These are phyloP conservation scores for Hyphodiscus hymeniophilus DNA, from an alignment of 495 filamentous ascomycete genomes.

Conservation along the genomic window DNA sequence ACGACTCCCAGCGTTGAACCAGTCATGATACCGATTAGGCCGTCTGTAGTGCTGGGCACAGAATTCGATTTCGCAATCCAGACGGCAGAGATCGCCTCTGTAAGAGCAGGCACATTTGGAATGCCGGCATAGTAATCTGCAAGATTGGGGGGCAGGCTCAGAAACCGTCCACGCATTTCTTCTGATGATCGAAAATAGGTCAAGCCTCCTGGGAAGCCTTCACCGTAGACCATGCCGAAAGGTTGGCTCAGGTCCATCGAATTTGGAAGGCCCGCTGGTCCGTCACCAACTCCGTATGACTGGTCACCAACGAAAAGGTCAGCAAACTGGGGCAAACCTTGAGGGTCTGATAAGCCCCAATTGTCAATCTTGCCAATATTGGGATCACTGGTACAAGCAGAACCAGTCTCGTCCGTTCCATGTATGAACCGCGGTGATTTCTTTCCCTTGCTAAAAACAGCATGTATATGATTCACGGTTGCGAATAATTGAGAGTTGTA, in stretches of 20 bases:
- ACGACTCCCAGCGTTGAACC: slow-evolving; percentile 86
- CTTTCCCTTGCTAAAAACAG: slow-evolving; percentile 57
- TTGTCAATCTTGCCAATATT: slow-evolving; percentile 68
- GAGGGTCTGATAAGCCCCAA: slow-evolving; percentile 73
- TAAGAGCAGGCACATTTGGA: slow-evolving; percentile 53
- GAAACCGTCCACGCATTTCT: slow-evolving; percentile 73
- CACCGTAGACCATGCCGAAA: slow-evolving; percentile 75
- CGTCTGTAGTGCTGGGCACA: slow-evolving; percentile 64
- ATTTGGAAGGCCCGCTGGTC: slow-evolving; percentile 69
- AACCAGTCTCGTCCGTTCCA: slow-evolving; percentile 66
- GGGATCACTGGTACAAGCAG: slow-evolving; percentile 68
- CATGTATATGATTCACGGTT: slow-evolving; percentile 68
- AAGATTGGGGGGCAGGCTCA: slow-evolving; percentile 44
- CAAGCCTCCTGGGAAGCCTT: slow-evolving; percentile 73
- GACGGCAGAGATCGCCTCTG: slow-evolving; percentile 61
- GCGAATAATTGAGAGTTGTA: slow-evolving; percentile 75
- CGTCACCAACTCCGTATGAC: slow-evolving; percentile 71
- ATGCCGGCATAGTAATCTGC: slow-evolving; percentile 52
- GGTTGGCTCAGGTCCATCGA: slow-evolving; percentile 81
- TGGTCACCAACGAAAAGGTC: slow-evolving; percentile 65
- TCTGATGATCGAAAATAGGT: slow-evolving; percentile 64
- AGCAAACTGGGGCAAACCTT: slow-evolving; percentile 64
- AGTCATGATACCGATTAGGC: slow-evolving; percentile 70
- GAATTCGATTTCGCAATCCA: slow-evolving; percentile 85
- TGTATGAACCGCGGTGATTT: slow-evolving; percentile 72